Evolutionary conservation across 2,329 filamentous ascomycete genomes (phyloP).

Genomic region (Hymenoscyphus linearis): DNA sequence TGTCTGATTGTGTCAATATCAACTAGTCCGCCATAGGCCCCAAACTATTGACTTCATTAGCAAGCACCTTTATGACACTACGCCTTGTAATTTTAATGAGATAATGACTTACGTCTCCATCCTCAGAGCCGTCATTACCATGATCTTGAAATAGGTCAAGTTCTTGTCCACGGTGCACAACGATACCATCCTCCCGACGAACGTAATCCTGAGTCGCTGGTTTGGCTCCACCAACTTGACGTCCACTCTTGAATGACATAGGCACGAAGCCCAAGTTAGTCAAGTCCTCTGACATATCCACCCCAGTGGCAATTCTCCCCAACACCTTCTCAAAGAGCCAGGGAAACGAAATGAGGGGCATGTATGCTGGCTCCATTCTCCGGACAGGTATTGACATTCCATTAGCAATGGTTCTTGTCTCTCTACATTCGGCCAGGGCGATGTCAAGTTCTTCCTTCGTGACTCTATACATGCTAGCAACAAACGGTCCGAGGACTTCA

Average conservation of each 20-base stretch:
- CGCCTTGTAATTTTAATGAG: not conserved
- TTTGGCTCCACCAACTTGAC: not conserved
- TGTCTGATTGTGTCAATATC: not conserved
- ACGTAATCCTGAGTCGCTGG: constrained; percentile 21
- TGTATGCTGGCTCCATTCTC: constrained; percentile 41
- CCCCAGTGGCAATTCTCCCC: constrained; percentile 57
- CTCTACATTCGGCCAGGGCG: constrained; percentile 47
- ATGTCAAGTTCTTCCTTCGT: constrained; percentile 65
- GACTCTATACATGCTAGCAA: constrained; percentile 82
- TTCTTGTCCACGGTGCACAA: constrained; percentile 31
- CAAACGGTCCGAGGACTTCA: constrained; percentile 60
- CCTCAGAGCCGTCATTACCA: not conserved
- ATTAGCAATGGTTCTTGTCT: constrained; percentile 36
- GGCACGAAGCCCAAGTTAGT: constrained; percentile 16
- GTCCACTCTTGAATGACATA: constrained; percentile 12
- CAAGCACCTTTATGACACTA: not conserved
- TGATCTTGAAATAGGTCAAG: constrained; percentile 27
- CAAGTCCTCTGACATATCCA: constrained; percentile 23
- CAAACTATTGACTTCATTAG: not conserved
- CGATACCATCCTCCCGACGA: constrained; percentile 25
- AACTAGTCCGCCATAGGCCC: not conserved
- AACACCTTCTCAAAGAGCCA: constrained; percentile 80
- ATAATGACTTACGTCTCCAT: not conserved
- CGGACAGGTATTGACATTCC: constrained; percentile 32
- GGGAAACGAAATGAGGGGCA: constrained; percentile 88